Evolutionary conservation across 202 grass and related monocot genomes (phyloP), one percentile per base, ranked within the genome.

Genomic region (Cymbopogon flexuosus): DNA sequence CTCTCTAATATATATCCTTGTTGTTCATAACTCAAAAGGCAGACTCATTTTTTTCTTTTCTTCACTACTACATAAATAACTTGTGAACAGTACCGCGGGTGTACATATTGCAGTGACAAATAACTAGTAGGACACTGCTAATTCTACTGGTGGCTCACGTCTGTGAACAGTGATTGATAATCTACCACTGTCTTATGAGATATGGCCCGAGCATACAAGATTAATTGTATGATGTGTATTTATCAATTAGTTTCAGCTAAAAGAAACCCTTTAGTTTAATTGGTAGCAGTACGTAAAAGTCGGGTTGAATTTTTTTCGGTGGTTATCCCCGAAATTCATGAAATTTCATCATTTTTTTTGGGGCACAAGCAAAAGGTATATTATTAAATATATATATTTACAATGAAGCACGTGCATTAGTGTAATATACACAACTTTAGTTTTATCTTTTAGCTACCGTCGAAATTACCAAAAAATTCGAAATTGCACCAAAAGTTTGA

Each of bases 91-190:
- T 85, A 66, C 29, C 46, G 58, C 11, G 14, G 9, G 24, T 81
- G 65, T 81, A 59, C 62, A 81, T 65, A n/a, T 74, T 77, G 82
- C 82, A 77, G 78, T 81, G 87, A 81, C 24, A 40, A 68, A 83
- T 68, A 79, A 66, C 33, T 77, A 65, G 23, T 77, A 49, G 39
- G 36, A 89, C 82, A 49, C 82, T 85, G 77, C 78, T 81, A 79
- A 70, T 72, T 68, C 14, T 41, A 66, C 36, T 47, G 10, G 75
- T 70, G 70, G 56, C 76, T 70, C 35, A 52, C 62, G 21, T 77
- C 49, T 77, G 27, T 85, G 77, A 89, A 29, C 56, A 24, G 62
- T 72, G 33, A 46, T 71, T 77, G 78, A 49, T 52, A 69, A 68
- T 41, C 63, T 65, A 12, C 71, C 3, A 9, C 21, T 15, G 35